Evolutionary conservation across 257 asterid species (phyloP), one percentile per base, ranked within the genome.

Genomic region (Cruciata laevipes): DNA sequence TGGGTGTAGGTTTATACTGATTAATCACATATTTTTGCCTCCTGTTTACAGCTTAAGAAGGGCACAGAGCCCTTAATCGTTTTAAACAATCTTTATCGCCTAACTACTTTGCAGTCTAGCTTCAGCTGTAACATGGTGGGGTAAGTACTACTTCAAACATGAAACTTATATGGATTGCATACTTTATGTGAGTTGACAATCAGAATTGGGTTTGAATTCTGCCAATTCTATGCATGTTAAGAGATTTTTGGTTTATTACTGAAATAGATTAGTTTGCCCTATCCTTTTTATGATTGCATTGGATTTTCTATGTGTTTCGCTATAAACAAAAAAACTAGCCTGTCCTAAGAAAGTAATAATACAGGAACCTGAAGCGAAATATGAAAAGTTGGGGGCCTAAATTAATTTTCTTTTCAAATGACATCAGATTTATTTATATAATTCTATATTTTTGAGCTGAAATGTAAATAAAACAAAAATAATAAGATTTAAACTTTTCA

Each of bases 41-140:
- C 30, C 44, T 44, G 70, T 76, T 77, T 79, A 63, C 95, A 94
- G 99, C 82, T 90, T 71, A 94, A 88, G 89, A 85, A 89, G 76
- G 99, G 97, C 52, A 79, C 97, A 40, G 97, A 88, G 57, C 89
- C 99, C 73, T 75, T 92, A 65, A 87, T 90, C 53, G 91, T 88
- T 67, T 75, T 90, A 85, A 94, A 94, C 81, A 94, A 88, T 82
- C 82, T 94, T 47, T 94, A 80, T 79, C 95, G 99, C 70, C 87
- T 73, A 59, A 94, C 99, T 40, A 84, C 96, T 68, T 78, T 94
- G 71, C 99, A 94, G 75, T 75, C 97, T 57, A 79, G 92, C 71
- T 94, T 90, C 83, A 88, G 86, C 84, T 94, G 99, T 87, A 94
- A 94, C 83, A 94, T 94, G 99, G 97, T 94, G 81, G 99, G 99